Evolutionary conservation across 2,329 filamentous ascomycete genomes (phyloP).

Genomic region (Phaeomoniella chlamydospora): DNA sequence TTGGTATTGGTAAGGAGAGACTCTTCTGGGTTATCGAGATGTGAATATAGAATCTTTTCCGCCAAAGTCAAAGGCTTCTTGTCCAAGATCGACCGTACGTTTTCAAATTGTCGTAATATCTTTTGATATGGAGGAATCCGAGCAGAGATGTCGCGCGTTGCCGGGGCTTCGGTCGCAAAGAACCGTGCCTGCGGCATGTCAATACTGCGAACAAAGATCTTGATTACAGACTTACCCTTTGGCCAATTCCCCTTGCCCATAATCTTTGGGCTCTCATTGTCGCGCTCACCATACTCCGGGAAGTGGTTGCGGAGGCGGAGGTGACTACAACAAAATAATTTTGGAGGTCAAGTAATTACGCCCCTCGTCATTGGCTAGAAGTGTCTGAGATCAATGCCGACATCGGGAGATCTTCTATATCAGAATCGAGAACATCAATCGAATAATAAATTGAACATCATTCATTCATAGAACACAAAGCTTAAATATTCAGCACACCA

Average conservation of each 20-base stretch:
- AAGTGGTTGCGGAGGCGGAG: too few species aligned
- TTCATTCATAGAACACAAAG: too few species aligned
- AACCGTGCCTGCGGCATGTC: slow-evolving; percentile 1
- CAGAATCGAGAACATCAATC: too few species aligned
- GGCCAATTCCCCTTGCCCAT: neutral
- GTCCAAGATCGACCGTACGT: slow-evolving; percentile 63
- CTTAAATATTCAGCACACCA: too few species aligned
- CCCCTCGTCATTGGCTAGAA: too few species aligned
- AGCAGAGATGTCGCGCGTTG: slow-evolving; percentile 27
- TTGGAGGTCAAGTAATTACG: too few species aligned
- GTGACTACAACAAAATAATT: too few species aligned
- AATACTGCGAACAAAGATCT: neutral
- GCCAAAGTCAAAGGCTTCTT: slow-evolving; percentile 62
- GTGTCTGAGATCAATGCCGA: too few species aligned
- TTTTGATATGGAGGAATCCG: slow-evolving; percentile 69
- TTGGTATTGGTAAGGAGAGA: slow-evolving; percentile 70
- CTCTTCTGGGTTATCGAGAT: slow-evolving; percentile 79
- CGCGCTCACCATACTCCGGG: neutral
- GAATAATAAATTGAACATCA: too few species aligned
- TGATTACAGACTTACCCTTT: neutral
- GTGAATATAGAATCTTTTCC: slow-evolving; percentile 96
- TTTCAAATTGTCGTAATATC: slow-evolving; percentile 60
- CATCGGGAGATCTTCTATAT: too few species aligned
- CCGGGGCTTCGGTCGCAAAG: slow-evolving; percentile 8
- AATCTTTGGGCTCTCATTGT: slow-evolving; percentile 1